Percentiles rank a stretch among this genome's conserved stretches.
phyloP scores from a whole-genome alignment of 2,329 filamentous ascomycete genomes.

The Blumeriella jaapii region DNA sequence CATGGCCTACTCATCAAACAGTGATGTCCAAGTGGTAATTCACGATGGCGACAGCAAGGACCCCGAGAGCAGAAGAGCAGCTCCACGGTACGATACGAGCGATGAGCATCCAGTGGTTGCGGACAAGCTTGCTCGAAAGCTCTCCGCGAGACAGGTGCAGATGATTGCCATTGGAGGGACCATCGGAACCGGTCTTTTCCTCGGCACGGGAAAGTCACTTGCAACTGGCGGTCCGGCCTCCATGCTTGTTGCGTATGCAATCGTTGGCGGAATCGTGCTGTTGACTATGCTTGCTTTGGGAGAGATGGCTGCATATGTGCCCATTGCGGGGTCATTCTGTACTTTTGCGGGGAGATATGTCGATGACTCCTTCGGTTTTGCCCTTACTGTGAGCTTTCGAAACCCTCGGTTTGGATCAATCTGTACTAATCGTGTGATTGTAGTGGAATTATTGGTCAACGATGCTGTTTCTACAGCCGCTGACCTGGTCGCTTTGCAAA shows the following conservation, averaged over 20 bases:
- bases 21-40: no score
- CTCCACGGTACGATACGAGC: no score
- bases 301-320: conserved; percentile 48
- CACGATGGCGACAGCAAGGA: no score
- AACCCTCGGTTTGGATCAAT: background rate
- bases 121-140: conserved; percentile 42
- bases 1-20: no score
- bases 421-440: background rate
- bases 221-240: conserved; percentile 48
- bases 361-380: conserved; percentile 42
- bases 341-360: conserved; percentile 43
- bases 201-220: conserved; percentile 49
- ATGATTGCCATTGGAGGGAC: conserved; percentile 54
- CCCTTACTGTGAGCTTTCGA: conserved; percentile 29
- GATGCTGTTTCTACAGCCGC: conserved; percentile 49
- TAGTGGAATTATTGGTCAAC: conserved; percentile 51
- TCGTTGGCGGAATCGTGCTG: conserved; percentile 46
- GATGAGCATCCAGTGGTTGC: no score
- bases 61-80: no score
- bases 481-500: conserved; percentile 46
- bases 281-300: conserved; percentile 47
- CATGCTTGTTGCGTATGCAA: conserved; percentile 44
- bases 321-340: conserved; percentile 42
- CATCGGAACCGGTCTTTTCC: conserved; percentile 49
- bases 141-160: conserved; percentile 52